phyloP scores from a whole-genome alignment of 768 basidiomycete genomes.

The Amanita inopinata region DNA sequence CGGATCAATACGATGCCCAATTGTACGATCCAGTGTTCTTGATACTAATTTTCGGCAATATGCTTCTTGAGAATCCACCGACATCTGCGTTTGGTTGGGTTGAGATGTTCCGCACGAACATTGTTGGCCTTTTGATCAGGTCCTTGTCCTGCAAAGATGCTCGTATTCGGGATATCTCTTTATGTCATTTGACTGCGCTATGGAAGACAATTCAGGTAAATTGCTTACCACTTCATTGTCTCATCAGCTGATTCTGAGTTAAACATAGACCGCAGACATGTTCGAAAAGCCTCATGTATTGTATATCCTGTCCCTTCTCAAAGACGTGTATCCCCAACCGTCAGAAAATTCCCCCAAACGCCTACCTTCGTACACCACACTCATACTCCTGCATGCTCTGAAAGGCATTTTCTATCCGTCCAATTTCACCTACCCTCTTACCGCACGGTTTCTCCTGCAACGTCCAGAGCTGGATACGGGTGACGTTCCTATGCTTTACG shows the following conservation, averaged over 20 bases:
- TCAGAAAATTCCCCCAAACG: slow-evolving; percentile 34
- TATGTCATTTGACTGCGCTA: slow-evolving; percentile 51
- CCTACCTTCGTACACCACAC: slow-evolving; percentile 68
- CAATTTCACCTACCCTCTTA: slow-evolving; percentile 80
- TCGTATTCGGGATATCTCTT: slow-evolving; percentile 48
- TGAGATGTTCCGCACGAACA: slow-evolving; percentile 74
- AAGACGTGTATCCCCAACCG: slow-evolving; percentile 41
- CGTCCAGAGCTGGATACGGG: slow-evolving; percentile 68
- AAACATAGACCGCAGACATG: slow-evolving; percentile 46
- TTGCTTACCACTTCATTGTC: slow-evolving; percentile 7
- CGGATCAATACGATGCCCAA: slow-evolving; percentile 24
- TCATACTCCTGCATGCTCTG: slow-evolving; percentile 77
- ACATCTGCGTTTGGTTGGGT: slow-evolving; percentile 71
- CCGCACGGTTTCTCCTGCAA: slow-evolving; percentile 83
- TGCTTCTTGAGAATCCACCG: slow-evolving; percentile 50
- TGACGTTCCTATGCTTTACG: slow-evolving; percentile 89
- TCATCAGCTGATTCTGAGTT: not conserved
- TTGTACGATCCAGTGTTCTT: slow-evolving; percentile 81
- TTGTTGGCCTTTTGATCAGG: slow-evolving; percentile 63
- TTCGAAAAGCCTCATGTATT: slow-evolving; percentile 70
- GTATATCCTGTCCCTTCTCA: slow-evolving; percentile 59
- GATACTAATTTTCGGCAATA: slow-evolving; percentile 53
- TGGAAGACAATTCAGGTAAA: slow-evolving; percentile 57
- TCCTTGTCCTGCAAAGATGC: slow-evolving; percentile 59
- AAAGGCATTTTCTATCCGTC: slow-evolving; percentile 80